These are phyloP conservation scores for Collariella sp. DNA, from an alignment of 495 filamentous ascomycete genomes.

Conservation along the genomic window DNA sequence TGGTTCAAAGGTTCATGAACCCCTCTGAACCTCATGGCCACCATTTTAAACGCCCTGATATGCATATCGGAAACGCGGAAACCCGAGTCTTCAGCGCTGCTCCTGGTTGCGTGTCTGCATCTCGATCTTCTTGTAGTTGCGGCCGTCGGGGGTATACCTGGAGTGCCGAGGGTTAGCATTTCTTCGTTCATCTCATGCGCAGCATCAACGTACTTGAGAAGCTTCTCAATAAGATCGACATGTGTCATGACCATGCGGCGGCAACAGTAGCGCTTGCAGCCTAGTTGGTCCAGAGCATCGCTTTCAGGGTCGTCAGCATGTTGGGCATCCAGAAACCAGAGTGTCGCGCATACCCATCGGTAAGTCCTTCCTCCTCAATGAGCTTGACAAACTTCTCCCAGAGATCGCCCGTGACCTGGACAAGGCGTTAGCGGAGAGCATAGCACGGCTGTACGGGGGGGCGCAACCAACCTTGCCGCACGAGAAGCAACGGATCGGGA, in stretches of 20 bases:
- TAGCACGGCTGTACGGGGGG: neutral
- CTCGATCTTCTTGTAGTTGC: conserved; percentile 45
- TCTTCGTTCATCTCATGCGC: neutral
- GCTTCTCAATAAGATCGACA: conserved; percentile 96
- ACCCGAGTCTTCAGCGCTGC: neutral
- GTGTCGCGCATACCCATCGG: conserved; percentile 69
- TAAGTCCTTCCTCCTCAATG: conserved; percentile 65
- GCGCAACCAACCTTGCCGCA: conserved; percentile 73
- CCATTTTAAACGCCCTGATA: conserved; percentile 5
- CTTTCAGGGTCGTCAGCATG: conserved; percentile 8
- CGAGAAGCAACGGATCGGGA: conserved; percentile 95
- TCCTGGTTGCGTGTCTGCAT: conserved; percentile 12
- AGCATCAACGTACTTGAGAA: conserved; percentile 62
- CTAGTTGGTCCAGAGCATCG: conserved; percentile 87
- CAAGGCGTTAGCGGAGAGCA: conserved; percentile 14
- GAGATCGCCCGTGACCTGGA: conserved; percentile 86
- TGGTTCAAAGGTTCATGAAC: neutral
- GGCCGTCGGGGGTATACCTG: conserved; percentile 45
- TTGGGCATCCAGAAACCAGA: neutral
- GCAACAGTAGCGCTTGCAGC: conserved; percentile 93
- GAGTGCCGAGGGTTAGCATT: neutral
- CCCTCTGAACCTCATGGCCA: neutral
- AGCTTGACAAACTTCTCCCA: conserved; percentile 90
- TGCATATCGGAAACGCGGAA: neutral
- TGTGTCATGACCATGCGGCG: conserved; percentile 99